Evolutionary conservation across 139 green algal genomes (phyloP).

Genomic region (Chlamydomonas incerta): DNA sequence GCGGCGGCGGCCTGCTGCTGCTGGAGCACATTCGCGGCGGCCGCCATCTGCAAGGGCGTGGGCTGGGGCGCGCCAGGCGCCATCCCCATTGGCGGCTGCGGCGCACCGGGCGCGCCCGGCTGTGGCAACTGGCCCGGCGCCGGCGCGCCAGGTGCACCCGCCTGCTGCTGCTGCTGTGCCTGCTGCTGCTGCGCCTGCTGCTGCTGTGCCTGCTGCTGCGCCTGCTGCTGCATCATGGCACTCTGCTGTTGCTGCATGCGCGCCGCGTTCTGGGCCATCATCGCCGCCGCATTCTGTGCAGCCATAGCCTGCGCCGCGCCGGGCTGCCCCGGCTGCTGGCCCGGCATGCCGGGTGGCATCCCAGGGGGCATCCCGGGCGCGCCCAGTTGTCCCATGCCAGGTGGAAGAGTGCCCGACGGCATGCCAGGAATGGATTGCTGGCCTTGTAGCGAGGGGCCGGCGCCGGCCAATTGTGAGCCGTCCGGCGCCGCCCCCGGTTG

Average conservation of each 20-base stretch:
- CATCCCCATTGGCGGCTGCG: background rate
- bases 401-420: no score
- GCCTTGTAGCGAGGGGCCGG: background rate
- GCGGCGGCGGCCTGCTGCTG: background rate
- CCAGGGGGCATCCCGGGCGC: no score
- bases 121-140: background rate
- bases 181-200: slow-evolving; percentile 4
- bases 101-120: background rate
- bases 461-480: background rate
- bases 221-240: background rate
- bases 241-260: background rate
- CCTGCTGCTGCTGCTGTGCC: background rate
- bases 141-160: background rate
- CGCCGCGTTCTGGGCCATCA: background rate
- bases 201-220: background rate
- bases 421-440: background rate
- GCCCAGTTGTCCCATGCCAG: no score
- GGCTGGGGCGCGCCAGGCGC: background rate
- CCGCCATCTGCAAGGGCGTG: background rate
- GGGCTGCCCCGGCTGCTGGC: no score
- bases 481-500: no score
- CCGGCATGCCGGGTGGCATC: no score
- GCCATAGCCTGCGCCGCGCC: no score
- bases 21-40: background rate
- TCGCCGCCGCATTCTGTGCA: no score